Evolutionary conservation across 2,329 filamentous ascomycete species (phyloP).

Genomic region (Neurospora sp.): DNA sequence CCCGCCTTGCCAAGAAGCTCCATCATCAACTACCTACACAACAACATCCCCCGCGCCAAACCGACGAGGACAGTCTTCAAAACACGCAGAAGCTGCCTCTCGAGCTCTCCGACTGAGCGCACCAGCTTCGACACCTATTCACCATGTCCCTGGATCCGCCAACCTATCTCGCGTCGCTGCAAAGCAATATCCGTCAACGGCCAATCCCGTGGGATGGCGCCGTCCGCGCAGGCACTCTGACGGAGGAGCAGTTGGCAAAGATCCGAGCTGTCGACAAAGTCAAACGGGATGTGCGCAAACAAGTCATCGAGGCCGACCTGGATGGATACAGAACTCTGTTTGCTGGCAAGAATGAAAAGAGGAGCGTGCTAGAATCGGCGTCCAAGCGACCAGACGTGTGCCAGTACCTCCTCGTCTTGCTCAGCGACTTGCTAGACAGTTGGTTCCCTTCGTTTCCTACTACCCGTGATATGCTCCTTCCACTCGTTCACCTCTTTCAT

Average conservation of each 20-base stretch:
- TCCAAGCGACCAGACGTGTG: conserved; percentile 81
- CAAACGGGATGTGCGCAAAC: conserved; percentile 78
- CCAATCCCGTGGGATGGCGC: conserved; percentile 98
- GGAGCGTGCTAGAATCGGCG: conserved; percentile 71
- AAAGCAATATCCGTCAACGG: conserved; percentile 93
- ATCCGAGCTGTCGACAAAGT: conserved; percentile 97
- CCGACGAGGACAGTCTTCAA: not conserved
- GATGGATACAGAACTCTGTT: conserved; percentile 73
- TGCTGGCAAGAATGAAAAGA: conserved; percentile 60
- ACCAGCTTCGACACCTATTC: conserved; percentile 1
- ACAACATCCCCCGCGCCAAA: not conserved
- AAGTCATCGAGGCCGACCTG: conserved; percentile 70
- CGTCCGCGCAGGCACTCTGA: conserved; percentile 85
- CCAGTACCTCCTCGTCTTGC: conserved; percentile 86
- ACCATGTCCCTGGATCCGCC: conserved; percentile 89
- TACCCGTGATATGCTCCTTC: conserved; percentile 3
- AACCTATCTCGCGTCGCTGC: conserved; percentile 72
- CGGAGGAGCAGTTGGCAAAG: conserved; percentile 85
- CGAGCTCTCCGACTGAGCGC: conserved; percentile 3
- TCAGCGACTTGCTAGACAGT: conserved; percentile 83
- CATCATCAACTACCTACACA: not conserved
- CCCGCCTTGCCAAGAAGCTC: not conserved
- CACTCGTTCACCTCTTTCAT: not conserved
- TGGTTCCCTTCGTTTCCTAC: conserved; percentile 21
- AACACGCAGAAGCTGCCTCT: conserved; percentile 1